Conservation (phyloP, 495 filamentous ascomycete species). For the Tuber indicum region DNA sequence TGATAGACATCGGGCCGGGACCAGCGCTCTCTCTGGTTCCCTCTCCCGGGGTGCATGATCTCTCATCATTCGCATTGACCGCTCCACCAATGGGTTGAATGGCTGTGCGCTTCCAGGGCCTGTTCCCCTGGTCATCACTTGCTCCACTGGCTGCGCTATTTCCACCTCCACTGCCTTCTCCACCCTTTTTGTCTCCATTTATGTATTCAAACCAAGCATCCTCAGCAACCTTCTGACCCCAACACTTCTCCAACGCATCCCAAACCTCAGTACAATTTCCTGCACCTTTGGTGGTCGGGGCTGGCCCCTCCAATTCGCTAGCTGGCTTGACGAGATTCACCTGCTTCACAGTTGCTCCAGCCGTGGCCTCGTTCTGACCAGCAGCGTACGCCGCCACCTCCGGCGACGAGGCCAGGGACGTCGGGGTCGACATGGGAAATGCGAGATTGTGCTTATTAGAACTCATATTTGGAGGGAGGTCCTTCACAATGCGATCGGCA, state of each 20-base stretch:
- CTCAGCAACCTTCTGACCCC: neutral
- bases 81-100: neutral
- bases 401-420: neutral
- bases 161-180: neutral
- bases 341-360: neutral
- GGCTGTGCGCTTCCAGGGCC: neutral
- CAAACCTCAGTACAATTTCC: neutral
- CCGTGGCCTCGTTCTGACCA: neutral
- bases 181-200: neutral
- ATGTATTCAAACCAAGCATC: neutral
- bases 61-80: neutral
- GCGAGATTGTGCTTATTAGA: neutral
- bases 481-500: neutral
- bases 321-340: neutral
- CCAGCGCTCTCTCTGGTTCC: no score
- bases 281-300: neutral
- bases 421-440: neutral
- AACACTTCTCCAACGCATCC: neutral
- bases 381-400: neutral
- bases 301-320: neutral
- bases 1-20: no score
- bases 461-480: neutral
- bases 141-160: neutral
- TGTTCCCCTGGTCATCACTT: neutral
- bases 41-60: no score